A percentile compares a stretch with the other conserved stretches of the same genome.
These are phyloP conservation scores for Hygrophila difformis DNA, from an alignment of 257 asterid species.

Conservation along the genomic window DNA sequence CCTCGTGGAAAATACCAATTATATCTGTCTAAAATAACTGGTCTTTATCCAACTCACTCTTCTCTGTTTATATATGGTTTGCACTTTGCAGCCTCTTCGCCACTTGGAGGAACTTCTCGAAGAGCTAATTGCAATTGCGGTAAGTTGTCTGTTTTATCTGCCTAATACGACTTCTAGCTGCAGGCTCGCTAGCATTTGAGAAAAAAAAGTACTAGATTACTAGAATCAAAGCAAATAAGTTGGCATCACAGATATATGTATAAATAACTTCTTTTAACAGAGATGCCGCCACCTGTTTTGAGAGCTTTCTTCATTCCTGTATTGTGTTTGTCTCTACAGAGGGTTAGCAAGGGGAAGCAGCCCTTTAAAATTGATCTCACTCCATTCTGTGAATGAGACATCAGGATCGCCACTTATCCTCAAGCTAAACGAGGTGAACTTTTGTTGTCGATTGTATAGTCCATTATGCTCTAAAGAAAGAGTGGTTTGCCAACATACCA, in stretches of 20 bases:
- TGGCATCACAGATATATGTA: too few relatives aligned
- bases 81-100: conserved; percentile 84
- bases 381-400: conserved; percentile 38
- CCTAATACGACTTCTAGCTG: conserved; percentile 2
- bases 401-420: too few relatives aligned
- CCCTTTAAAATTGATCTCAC: conserved; percentile 73
- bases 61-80: conserved; percentile 4
- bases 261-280: too few relatives aligned
- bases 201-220: too few relatives aligned
- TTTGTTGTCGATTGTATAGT: too few relatives aligned
- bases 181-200: not conserved
- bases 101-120: conserved; percentile 83
- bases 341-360: conserved; percentile 84
- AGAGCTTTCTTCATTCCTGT: too few relatives aligned
- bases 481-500: too few relatives aligned
- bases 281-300: too few relatives aligned
- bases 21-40: not conserved
- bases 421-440: too few relatives aligned
- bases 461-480: too few relatives aligned
- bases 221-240: too few relatives aligned
- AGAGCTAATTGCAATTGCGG: conserved; percentile 77
- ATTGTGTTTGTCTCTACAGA: conserved; percentile 28
- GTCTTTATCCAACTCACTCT: not conserved
- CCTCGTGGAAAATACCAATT: conserved; percentile 1
- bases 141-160: conserved; percentile 25